Conservation (phyloP, 805 yeast species). For the Wickerhamomyces chambardii region DNA sequence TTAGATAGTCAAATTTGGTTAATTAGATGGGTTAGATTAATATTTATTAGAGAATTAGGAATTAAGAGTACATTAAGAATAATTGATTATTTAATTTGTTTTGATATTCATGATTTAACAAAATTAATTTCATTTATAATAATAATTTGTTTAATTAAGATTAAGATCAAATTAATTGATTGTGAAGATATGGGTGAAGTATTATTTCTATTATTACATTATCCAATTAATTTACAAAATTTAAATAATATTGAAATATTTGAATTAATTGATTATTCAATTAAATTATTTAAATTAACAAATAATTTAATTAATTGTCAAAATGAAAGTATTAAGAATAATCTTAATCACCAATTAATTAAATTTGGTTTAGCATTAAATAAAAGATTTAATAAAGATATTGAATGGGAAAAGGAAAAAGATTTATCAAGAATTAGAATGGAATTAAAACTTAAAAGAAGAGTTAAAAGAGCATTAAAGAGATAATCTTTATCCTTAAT, state of each 20-base stretch:
- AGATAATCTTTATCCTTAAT: neutral
- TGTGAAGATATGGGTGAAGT: conserved; percentile 39
- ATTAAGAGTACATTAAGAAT: conserved; percentile 23
- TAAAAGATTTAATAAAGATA: conserved; percentile 27
- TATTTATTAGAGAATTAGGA: conserved; percentile 37
- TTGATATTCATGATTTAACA: conserved; percentile 16
- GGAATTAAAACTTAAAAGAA: conserved; percentile 38
- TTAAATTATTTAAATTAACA: conserved; percentile 22
- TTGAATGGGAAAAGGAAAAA: conserved; percentile 27
- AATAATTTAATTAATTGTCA: conserved; percentile 20
- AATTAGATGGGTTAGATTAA: conserved; percentile 36
- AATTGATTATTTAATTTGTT: conserved; percentile 33
- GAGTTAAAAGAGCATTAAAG: conserved; percentile 19
- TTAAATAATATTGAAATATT: conserved; percentile 19
- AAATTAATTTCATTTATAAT: conserved; percentile 29
- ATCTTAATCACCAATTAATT: conserved; percentile 1
- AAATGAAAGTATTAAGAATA: conserved; percentile 19
- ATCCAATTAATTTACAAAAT: conserved; percentile 22
- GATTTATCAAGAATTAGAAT: conserved; percentile 35
- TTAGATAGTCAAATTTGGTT: conserved; percentile 44
- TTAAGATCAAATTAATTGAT: conserved; percentile 34
- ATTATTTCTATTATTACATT: conserved; percentile 33
- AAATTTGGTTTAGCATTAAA: conserved; percentile 32
- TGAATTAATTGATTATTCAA: conserved; percentile 23
- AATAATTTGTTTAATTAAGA: conserved; percentile 30